Evolutionary conservation across 2,329 filamentous ascomycete genomes (phyloP), one percentile per base, ranked within the genome.

Genomic region (Acrodontium crateriforme): DNA sequence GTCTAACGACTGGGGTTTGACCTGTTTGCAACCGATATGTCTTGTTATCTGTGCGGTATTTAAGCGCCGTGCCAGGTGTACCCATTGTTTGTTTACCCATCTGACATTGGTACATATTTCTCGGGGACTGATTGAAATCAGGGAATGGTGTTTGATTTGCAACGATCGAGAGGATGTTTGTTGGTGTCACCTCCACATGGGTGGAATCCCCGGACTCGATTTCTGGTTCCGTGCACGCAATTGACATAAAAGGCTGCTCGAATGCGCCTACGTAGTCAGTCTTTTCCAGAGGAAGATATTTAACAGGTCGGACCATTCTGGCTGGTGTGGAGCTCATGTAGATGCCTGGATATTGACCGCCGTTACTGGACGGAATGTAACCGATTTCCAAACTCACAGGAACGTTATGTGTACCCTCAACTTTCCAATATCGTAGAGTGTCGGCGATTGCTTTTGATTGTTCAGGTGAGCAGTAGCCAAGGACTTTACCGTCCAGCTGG

Each of bases 81-180:
- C 89, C 89, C 89, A 98, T 98, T 1, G 87, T 85, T 62, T 98
- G 89, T 55, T 98, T 98, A 61, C 83, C 84, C 89, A 95, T 95
- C 65, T 95, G 89, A 61, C 85, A 94, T 53, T 92, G 40, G 54
- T 95, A 98, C 87, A 95, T 95, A 59, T 98, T 98, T 69, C 89
- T 70, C 2, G 89, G 89, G 9, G 85, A 94, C 56, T 98, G 89
- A 59, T 98, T 98, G 61, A 93, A 93, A 53, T 98, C 83, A 25
- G 87, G 94, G 59, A 98, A 98, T 3, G 89, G 89, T 0, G 89
- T 98, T 78, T 94, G 92, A 59, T 95, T 95, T 46, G 89, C 89
- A 28, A 98, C 69, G 40, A 98, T 95, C 6, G 87, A 95, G 15
- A 98, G 71, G 40, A 98, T 95, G 56, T 95, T 89, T 17, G 89